A percentile compares a stretch with the other conserved stretches of the same genome.
Evolutionary conservation across 2,329 filamentous ascomycete species (phyloP).

Genomic region (Xylariaceae sp.): DNA sequence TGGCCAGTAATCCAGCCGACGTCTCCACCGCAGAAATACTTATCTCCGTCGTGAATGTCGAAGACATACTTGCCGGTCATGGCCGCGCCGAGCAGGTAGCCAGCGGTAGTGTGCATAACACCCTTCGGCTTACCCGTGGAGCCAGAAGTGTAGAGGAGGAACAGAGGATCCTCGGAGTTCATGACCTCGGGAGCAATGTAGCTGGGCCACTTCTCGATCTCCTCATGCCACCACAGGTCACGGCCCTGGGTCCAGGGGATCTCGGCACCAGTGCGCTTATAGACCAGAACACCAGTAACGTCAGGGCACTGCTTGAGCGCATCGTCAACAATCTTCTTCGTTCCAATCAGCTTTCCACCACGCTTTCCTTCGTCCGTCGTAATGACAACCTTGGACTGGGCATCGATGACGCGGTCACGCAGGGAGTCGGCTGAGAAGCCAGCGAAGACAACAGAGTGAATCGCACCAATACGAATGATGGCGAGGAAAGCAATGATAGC

Average conservation of each 20-base stretch:
- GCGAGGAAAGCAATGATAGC: conserved; percentile 88
- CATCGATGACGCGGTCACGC: conserved; percentile 90
- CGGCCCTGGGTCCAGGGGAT: conserved; percentile 86
- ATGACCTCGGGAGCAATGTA: conserved; percentile 88
- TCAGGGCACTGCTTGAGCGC: conserved; percentile 93
- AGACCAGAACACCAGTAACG: conserved; percentile 81
- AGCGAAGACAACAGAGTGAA: conserved; percentile 97
- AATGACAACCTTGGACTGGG: conserved; percentile 87
- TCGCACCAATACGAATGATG: conserved; percentile 84
- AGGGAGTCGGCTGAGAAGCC: conserved; percentile 97
- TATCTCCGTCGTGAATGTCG: conserved; percentile 90
- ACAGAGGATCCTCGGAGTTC: conserved; percentile 92
- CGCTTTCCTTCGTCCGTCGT: conserved; percentile 97
- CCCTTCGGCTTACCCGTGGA: conserved; percentile 99
- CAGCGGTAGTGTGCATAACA: conserved; percentile 94
- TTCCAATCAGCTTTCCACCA: conserved; percentile 93
- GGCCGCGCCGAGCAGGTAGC: conserved; percentile 91
- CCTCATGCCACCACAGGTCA: conserved; percentile 98
- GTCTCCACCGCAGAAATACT: conserved; percentile 96
- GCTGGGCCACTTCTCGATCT: conserved; percentile 91
- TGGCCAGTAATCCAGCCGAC: conserved; percentile 99
- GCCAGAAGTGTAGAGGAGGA: conserved; percentile 95
- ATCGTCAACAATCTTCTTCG: conserved; percentile 99
- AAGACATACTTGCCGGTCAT: conserved; percentile 98
- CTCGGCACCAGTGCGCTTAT: conserved; percentile 90